Conservation (phyloP, 306 rosid species). For the Trichosanthes cucumerina region DNA sequence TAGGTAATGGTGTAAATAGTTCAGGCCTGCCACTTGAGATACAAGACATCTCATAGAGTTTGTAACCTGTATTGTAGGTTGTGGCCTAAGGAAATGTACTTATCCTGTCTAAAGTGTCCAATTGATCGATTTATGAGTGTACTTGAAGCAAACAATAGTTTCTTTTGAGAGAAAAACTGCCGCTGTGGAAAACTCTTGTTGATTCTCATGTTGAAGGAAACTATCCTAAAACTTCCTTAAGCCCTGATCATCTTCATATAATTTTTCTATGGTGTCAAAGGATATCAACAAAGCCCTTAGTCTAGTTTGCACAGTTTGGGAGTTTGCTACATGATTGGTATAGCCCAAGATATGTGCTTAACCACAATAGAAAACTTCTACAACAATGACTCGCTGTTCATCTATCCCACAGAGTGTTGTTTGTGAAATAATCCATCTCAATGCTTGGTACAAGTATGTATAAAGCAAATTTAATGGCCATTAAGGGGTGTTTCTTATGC, state of each 20-base stretch:
- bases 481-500: not conserved
- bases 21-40: not conserved
- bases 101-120: not conserved
- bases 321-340: not conserved
- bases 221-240: not conserved
- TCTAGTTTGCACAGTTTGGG: not conserved
- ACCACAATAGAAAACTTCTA: not conserved
- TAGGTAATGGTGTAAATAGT: not conserved
- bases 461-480: not conserved
- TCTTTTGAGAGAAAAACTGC: not conserved
- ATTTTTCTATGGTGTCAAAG: not conserved
- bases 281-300: not conserved
- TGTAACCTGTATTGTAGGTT: not conserved
- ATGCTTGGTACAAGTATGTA: not conserved
- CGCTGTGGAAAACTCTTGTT: not conserved
- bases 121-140: not conserved
- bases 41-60: not conserved
- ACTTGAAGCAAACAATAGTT: not conserved
- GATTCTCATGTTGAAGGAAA: not conserved
- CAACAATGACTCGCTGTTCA: not conserved
- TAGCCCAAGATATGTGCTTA: not conserved
- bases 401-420: not conserved
- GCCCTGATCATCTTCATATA: not conserved
- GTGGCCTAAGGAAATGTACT: not conserved
- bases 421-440: not conserved